A percentile compares a stretch with the other conserved stretches of the same genome.
These are phyloP conservation scores for Mitragyna speciosa DNA, from an alignment of 257 asterid species.

Conservation along the genomic window DNA sequence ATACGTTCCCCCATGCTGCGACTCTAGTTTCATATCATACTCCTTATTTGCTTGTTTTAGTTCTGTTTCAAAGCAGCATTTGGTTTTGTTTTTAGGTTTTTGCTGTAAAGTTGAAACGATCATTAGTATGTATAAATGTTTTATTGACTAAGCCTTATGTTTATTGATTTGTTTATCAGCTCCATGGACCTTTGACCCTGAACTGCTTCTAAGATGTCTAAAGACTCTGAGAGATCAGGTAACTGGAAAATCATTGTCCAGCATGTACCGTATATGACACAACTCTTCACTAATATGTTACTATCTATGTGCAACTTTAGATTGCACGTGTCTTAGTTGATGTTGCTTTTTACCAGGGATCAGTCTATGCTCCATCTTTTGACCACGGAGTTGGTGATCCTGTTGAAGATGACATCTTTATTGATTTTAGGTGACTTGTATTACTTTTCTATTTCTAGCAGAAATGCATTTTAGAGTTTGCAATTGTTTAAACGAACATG, in stretches of 20 bases:
- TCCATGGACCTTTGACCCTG: conserved; percentile 94
- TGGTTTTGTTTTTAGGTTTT: conserved; percentile 9
- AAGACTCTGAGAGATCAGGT: conserved; percentile 64
- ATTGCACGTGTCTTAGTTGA: background rate
- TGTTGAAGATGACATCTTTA: conserved; percentile 82
- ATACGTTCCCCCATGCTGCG: background rate
- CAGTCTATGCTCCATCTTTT: conserved; percentile 81
- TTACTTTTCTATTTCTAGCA: conserved; percentile 3
- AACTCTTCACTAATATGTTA: background rate
- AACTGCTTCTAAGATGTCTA: conserved; percentile 62
- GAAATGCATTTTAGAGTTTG: background rate
- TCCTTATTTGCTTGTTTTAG: background rate
- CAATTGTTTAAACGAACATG: background rate
- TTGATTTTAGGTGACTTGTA: conserved; percentile 72
- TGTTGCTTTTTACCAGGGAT: conserved; percentile 54
- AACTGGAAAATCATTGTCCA: conserved; percentile 17
- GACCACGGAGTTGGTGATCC: conserved; percentile 99
- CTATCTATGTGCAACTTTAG: background rate
- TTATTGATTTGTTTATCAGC: conserved; percentile 50
- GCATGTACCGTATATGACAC: background rate
- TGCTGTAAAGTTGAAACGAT: conserved; percentile 5
- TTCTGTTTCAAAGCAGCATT: background rate
- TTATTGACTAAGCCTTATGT: background rate
- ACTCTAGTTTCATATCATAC: background rate
- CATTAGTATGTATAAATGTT: too few relatives aligned